A percentile compares a stretch with the other conserved stretches of the same genome.
These are phyloP conservation scores for Theileria parva DNA, from an alignment of 169 alveolate species.

Conservation along the genomic window DNA sequence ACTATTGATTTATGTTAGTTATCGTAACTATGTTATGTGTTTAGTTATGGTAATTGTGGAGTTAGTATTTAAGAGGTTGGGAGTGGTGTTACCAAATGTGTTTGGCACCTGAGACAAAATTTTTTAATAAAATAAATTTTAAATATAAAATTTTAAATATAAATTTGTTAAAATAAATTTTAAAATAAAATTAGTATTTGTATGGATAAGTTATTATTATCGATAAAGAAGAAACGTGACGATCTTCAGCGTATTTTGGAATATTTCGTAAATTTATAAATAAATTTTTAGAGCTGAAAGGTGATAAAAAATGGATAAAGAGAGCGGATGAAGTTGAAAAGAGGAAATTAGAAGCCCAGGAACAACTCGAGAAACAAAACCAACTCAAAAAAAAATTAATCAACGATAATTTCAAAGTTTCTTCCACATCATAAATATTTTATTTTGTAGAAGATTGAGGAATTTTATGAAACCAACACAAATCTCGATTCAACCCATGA, in stretches of 20 bases:
- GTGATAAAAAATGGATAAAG: constrained; percentile 44
- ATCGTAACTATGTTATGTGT: too few relatives aligned
- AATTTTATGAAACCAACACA: not conserved
- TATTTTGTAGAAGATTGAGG: constrained; percentile 28
- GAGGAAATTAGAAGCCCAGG: constrained; percentile 30
- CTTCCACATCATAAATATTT: not conserved
- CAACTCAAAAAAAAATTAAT: constrained; percentile 25
- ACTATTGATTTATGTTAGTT: too few relatives aligned
- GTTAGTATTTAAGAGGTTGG: too few relatives aligned
- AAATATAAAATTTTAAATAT: too few relatives aligned
- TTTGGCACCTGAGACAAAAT: too few relatives aligned
- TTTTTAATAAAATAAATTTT: too few relatives aligned
- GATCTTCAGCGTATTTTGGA: constrained; percentile 35
- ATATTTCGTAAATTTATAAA: not conserved
- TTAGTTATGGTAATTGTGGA: not conserved
- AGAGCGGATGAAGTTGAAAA: constrained; percentile 32
- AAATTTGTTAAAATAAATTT: not conserved
- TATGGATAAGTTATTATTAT: constrained; percentile 36
- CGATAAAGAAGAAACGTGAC: constrained; percentile 40
- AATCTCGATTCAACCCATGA: not conserved
- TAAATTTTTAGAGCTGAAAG: constrained; percentile 42
- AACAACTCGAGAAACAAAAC: constrained; percentile 12
- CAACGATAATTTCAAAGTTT: constrained; percentile 35
- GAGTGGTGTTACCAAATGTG: too few relatives aligned
- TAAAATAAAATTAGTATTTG: not conserved